phyloP scores from a whole-genome alignment of 176 grass and related monocot genomes.

The Rhynchospora tenuis region DNA sequence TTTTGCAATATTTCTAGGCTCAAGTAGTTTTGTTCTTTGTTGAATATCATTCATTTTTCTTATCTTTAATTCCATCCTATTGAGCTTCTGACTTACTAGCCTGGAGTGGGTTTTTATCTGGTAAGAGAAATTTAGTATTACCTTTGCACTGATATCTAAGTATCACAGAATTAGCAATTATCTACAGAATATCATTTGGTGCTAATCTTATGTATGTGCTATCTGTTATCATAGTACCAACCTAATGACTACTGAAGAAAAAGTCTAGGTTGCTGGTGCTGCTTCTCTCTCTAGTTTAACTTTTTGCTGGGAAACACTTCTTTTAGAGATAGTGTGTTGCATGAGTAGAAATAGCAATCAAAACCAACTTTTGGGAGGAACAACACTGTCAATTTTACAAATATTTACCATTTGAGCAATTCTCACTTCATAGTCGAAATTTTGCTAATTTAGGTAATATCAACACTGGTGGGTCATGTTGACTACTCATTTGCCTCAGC shows the following conservation, averaged over 20 bases:
- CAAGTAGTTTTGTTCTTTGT: neutral
- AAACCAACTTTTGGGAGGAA: neutral
- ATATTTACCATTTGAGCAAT: neutral
- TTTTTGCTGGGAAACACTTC: neutral
- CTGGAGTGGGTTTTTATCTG: neutral
- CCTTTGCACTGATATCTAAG: neutral
- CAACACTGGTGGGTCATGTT: conserved; percentile 62
- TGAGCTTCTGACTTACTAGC: neutral
- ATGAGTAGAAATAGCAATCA: neutral
- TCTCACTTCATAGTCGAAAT: neutral
- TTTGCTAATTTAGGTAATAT: conserved; percentile 37
- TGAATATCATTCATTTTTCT: neutral
- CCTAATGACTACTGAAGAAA: neutral
- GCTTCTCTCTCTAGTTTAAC: neutral
- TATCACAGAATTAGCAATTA: neutral
- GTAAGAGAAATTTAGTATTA: neutral
- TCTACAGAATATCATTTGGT: neutral
- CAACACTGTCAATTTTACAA: neutral
- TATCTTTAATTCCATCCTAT: neutral
- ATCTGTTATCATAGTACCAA: neutral
- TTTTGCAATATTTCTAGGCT: neutral
- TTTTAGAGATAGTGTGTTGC: neutral
- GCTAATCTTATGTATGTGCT: neutral
- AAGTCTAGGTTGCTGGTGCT: neutral
- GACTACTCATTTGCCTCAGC: conserved; percentile 89